Base-by-base conservation (phyloP, 2,329 filamentous ascomycete species). In the Apiospora hydei region DNA sequence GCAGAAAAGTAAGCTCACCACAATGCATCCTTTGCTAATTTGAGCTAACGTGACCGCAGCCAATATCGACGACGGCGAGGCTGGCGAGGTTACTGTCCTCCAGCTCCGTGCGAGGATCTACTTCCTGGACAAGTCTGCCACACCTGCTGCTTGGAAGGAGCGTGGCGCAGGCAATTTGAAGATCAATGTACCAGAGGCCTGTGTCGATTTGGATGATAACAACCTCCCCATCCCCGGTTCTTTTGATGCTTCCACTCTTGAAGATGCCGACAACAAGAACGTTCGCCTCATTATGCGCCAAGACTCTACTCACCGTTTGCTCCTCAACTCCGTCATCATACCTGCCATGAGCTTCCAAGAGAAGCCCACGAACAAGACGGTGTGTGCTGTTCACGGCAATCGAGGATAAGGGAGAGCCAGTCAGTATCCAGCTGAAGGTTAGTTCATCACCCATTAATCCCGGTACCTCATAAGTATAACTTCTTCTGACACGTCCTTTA, bases 271-370 rank as follows among this genome's bases (percentile, higher is more conserved):
- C 24, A 82, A 84, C 69, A 87, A 88, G 75, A 85, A 89, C 71
- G 88, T 92, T 34, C 92, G 96, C 57, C 89, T 98, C 75, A 89
- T 98, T 73, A 95, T 98, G 91, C 92, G 96, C 24, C 94, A 97
- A 76, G 95, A 98, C 78, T 94, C 95, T 73, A 96, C 94, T 0
- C 91, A 95, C 78, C 90, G 94, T 30, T 91, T 98, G 70, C 91
- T 98, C 74, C 86, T 98, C 69, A 98, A 98, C 83, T 94, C 93
- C 0, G 90, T 91, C 0, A 87, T 98, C 72, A 89, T 94, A 73
- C 92, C 93, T 72, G 89, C 91, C 6, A 93, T 97, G 88, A 90
- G 90, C 64, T 94, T 97, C 78, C 92, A 94, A 73, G 90, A 95
- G 69, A 93, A 92, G 77, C 91, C 94, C 43, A 90, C 89, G 57